These are phyloP conservation scores for Lagenidium giganteum DNA, from an alignment of 352 stramenopile genomes.

Conservation along the genomic window DNA sequence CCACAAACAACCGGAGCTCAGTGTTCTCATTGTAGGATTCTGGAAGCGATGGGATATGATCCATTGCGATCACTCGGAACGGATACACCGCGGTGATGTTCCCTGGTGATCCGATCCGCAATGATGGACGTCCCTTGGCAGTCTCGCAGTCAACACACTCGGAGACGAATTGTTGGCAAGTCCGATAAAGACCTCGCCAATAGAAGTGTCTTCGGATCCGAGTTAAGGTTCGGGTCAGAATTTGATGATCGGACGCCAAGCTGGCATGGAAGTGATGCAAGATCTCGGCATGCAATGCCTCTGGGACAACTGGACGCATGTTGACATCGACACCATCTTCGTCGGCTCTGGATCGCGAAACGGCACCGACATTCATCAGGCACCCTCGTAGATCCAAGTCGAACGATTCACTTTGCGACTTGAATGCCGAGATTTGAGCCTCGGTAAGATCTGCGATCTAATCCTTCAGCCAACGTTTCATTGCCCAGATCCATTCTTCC, in stretches of 20 bases:
- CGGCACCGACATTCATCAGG: too few relatives aligned
- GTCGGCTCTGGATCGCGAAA: too few relatives aligned
- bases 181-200: constrained; percentile 8
- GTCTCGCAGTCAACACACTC: constrained; percentile 17
- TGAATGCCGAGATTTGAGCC: too few relatives aligned
- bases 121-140: constrained; percentile 5
- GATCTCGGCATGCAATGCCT: constrained; percentile 7
- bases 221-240: constrained; percentile 6
- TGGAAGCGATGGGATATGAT: neutral
- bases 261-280: constrained; percentile 18
- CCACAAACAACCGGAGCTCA: neutral
- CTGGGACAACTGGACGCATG: too few relatives aligned
- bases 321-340: too few relatives aligned
- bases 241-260: constrained; percentile 15
- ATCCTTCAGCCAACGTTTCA: too few relatives aligned
- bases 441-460: too few relatives aligned
- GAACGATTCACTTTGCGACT: too few relatives aligned
- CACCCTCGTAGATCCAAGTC: too few relatives aligned
- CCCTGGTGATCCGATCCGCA: neutral
- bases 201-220: constrained; percentile 3
- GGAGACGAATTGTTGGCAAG: constrained; percentile 4
- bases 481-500: too few relatives aligned
- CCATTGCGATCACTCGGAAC: constrained; percentile 1
- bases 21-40: neutral
- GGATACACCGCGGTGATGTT: constrained; percentile 2